Evolutionary conservation across 192 early-diverging fungal species (phyloP), one percentile per base, ranked within the genome.

Genomic region (Linnemannia zychae): DNA sequence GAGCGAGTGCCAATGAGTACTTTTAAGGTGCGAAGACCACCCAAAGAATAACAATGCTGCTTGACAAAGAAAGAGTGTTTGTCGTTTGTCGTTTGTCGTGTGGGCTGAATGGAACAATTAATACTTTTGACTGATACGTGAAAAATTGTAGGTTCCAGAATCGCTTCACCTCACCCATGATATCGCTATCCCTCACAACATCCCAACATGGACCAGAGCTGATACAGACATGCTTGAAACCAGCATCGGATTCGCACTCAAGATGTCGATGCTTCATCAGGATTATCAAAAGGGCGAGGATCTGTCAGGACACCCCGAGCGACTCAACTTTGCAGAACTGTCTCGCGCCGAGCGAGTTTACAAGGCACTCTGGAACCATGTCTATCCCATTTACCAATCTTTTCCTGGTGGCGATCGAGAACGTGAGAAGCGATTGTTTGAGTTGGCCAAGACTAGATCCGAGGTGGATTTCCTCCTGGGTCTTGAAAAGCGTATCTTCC

Each of bases 291-390:
- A 63, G 20, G 49, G 71, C 68, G 57, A 83, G 80, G 47, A 78
- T 78, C 46, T 87, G 71, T 15, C 77, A 34, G 33, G 57, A n/a
- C 28, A 77, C 11, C 71, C 87, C 80, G 76, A 73, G 0, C 65
- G 76, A 11, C 74, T 86, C 20, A 85, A 88, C 72, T 89, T 90
- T 75, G 74, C 83, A 11, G 72, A 84, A 31, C 60, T 90, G 0
- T 77, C 88, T 16, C 74, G 79, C 17, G 79, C 85, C 12, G 81
- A 88, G 57, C 40, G 87, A 48, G 7, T 90, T 13, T 89, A 88
- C 71, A 90, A 90, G 52, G 57, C 84, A 0, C 57, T 90, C 12
- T 89, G 87, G 74, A 84, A 90, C 70, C 83, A 87, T 47, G 80
- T 90, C 40, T 71, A 87, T 65, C 87, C 90, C 13, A 77, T 90